Conservation (phyloP, 176 grass and related monocot species). For the Oryza coarctata region DNA sequence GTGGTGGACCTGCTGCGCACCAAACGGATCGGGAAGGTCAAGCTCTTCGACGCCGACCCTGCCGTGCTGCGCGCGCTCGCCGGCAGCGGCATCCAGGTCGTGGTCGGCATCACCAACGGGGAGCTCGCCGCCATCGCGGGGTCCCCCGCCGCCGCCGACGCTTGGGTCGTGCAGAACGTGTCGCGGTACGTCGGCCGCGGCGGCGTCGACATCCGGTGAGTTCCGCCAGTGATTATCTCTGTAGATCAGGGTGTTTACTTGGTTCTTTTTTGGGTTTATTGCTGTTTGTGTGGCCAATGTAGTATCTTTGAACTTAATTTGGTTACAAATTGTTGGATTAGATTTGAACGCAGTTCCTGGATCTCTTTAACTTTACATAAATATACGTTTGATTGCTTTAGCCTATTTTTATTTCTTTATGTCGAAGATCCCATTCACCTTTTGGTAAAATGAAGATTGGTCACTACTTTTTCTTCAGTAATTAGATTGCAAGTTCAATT, state of each 20-base stretch:
- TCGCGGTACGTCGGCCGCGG: slow-evolving; percentile 66
- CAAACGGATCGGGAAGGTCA: slow-evolving; percentile 75
- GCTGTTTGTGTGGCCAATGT: not conserved
- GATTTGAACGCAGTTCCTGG: not conserved
- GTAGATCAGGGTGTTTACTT: not conserved
- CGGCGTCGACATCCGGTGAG: slow-evolving; percentile 77
- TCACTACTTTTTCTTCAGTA: not conserved
- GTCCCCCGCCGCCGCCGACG: slow-evolving; percentile 52
- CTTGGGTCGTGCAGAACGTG: slow-evolving; percentile 72
- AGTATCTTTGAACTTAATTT: not conserved
- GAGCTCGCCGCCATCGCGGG: slow-evolving; percentile 52
- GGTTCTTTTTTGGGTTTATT: not conserved
- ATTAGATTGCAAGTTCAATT: not conserved
- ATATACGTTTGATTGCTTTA: not conserved
- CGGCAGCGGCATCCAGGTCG: slow-evolving; percentile 76
- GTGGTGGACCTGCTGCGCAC: slow-evolving; percentile 71
- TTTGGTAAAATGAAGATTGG: not conserved
- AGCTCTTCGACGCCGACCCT: slow-evolving; percentile 74
- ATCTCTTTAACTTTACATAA: slow-evolving; percentile 1
- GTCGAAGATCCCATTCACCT: not conserved
- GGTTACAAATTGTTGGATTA: not conserved
- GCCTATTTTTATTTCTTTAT: not conserved
- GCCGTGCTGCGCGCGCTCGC: slow-evolving; percentile 55
- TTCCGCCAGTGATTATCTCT: not conserved
- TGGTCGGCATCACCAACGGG: slow-evolving; percentile 75